Evolutionary conservation across 352 stramenopile genomes (phyloP).

Genomic region (Elongisporangium prolatum): DNA sequence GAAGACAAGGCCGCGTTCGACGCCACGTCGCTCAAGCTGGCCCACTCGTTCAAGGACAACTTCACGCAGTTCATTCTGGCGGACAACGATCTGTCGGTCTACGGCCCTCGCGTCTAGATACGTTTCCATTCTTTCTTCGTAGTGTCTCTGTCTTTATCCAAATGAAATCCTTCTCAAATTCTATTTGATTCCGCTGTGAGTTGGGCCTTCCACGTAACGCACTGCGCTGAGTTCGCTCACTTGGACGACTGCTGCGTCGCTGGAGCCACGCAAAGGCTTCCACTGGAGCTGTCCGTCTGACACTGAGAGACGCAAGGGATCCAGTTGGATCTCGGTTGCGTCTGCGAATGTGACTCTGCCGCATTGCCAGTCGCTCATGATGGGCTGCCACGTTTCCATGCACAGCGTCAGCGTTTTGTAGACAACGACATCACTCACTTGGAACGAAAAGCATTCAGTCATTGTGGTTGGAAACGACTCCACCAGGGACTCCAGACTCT

Average conservation of each 20-base stretch:
- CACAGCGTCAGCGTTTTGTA: slow-evolving; percentile 77
- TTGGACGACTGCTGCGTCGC: not conserved
- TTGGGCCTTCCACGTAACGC: slow-evolving; percentile 40
- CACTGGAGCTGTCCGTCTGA: slow-evolving; percentile 3
- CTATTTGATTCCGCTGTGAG: slow-evolving; percentile 12
- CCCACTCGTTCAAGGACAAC: slow-evolving; percentile 74
- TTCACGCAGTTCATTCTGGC: slow-evolving; percentile 85
- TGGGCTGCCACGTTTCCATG: slow-evolving; percentile 72
- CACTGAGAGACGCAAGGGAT: slow-evolving; percentile 2
- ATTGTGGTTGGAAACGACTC: slow-evolving; percentile 18
- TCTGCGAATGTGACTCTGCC: slow-evolving; percentile 21
- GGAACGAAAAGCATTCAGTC: slow-evolving; percentile 12
- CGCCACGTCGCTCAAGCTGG: slow-evolving; percentile 69
- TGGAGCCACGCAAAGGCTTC: not conserved
- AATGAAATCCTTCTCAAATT: not conserved
- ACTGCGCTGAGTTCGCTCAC: slow-evolving; percentile 45
- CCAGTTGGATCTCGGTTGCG: slow-evolving; percentile 1
- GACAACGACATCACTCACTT: slow-evolving; percentile 46
- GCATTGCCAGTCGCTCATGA: slow-evolving; percentile 65
- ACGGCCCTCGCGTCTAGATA: slow-evolving; percentile 44
- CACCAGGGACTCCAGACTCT: slow-evolving; percentile 28
- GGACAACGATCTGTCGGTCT: slow-evolving; percentile 66
- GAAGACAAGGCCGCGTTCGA: slow-evolving; percentile 76
- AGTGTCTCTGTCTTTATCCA: slow-evolving; percentile 2
- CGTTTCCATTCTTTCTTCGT: not conserved